Base-by-base conservation (phyloP, 2,329 filamentous ascomycete species). In the Teratosphaeria nubilosa region DNA sequence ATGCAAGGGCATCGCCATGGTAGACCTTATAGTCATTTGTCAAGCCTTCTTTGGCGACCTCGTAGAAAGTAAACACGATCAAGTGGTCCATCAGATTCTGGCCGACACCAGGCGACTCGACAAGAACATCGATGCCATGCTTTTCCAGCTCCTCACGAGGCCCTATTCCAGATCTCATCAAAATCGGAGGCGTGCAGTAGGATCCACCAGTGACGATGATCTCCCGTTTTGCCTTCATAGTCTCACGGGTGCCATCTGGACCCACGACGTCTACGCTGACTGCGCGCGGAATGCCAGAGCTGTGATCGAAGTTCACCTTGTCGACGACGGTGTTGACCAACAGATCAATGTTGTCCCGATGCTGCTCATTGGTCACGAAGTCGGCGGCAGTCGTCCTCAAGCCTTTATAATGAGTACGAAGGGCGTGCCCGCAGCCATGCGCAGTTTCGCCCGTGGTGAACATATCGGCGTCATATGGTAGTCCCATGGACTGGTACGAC, bases 221-320 rank as follows among this genome's bases (percentile, higher is more conserved):
- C 63, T 79, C 77, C 25, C 70, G 70, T n/a, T 69, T 73, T 1
- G 77, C 77, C 11, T 66, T 68, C 41, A 73, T 76, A 50, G 69
- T 71, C 20, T 77, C 77, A 9, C 72, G 64, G 10, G 62, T 70
- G 50, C 78, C 77, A 24, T 58, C 34, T 13, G 64, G 62, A 2
- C 57, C 66, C 55, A 74, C 70, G 62, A 74, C 77, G 59, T 76
- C 71, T 10, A 77, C 74, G 58, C 75, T 75, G 31, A 69, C 73
- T 1, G 75, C 75, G 31, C 66, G 85, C 2, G 82, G 77, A 60
- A 78, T 76, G 2, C 75, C 70, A 55, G 80, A 79, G n/a, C 74
- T 68, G n/a, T 80, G 83, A 41, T 87, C 85, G 63, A 86, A 87
- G 41, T 76, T 75, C 69, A 90, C 73, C 69, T 85, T 86, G 56